Conservation (phyloP, 202 grass and related monocot genomes). For the Bolboschoenoplectus hybrid region DNA sequence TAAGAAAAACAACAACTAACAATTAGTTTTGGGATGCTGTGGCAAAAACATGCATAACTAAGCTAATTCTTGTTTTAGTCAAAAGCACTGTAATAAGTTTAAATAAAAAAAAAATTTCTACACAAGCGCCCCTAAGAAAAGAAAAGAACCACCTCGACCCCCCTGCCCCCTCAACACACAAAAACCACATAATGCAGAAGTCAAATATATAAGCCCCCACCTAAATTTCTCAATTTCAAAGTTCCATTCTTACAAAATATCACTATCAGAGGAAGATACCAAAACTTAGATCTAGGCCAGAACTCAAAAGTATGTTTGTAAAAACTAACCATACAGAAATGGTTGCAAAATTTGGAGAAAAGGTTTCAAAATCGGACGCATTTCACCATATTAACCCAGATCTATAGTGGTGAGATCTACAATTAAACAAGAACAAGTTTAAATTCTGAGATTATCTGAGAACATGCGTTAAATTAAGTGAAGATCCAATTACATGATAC, state of each 20-base stretch:
- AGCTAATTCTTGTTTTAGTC: slow-evolving; percentile 15
- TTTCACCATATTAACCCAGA: slow-evolving; percentile 36
- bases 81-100: slow-evolving; percentile 7
- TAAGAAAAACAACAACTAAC: neutral
- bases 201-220: slow-evolving; percentile 30
- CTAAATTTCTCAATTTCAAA: slow-evolving; percentile 22
- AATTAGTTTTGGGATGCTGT: neutral
- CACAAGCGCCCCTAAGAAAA: neutral
- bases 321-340: slow-evolving; percentile 36
- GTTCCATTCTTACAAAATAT: slow-evolving; percentile 11
- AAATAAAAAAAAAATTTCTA: neutral
- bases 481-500: slow-evolving; percentile 20
- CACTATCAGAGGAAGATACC: slow-evolving; percentile 14
- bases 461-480: neutral
- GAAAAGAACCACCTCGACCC: neutral
- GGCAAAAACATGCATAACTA: slow-evolving; percentile 11
- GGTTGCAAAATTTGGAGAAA: slow-evolving; percentile 32
- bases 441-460: slow-evolving; percentile 20
- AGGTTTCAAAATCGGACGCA: slow-evolving; percentile 23
- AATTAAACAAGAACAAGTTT: slow-evolving; percentile 8
- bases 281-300: slow-evolving; percentile 51
- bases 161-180: neutral
- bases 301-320: slow-evolving; percentile 41
- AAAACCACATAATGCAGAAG: slow-evolving; percentile 14
- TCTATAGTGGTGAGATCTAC: slow-evolving; percentile 35